Conservation (phyloP, 1,139 yeast genomes). For the Barnettozyma hawaiiensis region DNA sequence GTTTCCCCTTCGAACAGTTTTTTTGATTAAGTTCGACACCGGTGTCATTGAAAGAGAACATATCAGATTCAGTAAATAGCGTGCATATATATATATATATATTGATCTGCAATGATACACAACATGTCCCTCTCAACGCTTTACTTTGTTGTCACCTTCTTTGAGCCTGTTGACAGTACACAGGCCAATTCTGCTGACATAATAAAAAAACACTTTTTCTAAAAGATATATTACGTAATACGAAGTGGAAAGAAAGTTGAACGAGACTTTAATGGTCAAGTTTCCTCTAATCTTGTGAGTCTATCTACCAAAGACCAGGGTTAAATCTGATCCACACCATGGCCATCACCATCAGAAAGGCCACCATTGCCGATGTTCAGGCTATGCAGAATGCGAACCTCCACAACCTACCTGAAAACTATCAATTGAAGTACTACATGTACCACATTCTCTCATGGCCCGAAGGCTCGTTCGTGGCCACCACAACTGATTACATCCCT, state of each 20-base stretch:
- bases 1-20: conserved; percentile 70
- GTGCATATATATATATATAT: no score
- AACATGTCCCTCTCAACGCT: background rate
- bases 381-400: conserved; percentile 96
- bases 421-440: conserved; percentile 85
- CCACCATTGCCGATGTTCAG: conserved; percentile 79
- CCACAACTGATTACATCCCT: conserved; percentile 47
- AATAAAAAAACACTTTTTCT: background rate
- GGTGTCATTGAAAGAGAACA: conserved; percentile 52
- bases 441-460: conserved; percentile 97
- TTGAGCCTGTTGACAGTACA: no score
- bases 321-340: conserved; percentile 22
- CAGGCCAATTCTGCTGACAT: background rate
- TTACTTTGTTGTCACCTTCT: no score
- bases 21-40: conserved; percentile 68
- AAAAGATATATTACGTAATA: no score
- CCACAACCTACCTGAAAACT: conserved; percentile 91
- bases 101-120: background rate
- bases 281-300: background rate
- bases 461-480: conserved; percentile 93
- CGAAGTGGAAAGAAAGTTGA: no score
- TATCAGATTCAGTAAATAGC: conserved; percentile 23
- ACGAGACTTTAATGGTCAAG: background rate
- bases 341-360: conserved; percentile 88
- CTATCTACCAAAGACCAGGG: background rate